A percentile compares a stretch with the other conserved stretches of the same genome.
These are phyloP conservation scores for Eutreptiella sp. DNA, from an alignment of 208 protist genomes.

Conservation along the genomic window DNA sequence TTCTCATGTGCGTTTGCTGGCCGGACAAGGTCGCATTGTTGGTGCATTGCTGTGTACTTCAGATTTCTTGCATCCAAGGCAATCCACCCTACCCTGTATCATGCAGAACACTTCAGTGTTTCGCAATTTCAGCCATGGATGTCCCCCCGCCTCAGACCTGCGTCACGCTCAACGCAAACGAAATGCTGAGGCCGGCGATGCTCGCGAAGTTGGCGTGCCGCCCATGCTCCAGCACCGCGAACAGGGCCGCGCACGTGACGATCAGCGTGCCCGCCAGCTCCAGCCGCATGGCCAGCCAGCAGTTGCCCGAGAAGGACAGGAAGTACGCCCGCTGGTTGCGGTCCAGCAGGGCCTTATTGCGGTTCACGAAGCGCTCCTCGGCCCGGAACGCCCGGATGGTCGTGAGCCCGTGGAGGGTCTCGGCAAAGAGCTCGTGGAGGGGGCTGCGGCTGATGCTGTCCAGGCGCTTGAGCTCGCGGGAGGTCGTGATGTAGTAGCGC, in stretches of 20 bases:
- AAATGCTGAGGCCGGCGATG: too few species aligned
- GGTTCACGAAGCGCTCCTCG: not conserved
- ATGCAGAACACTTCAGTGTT: too few species aligned
- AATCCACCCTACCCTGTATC: too few species aligned
- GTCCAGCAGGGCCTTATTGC: conserved; percentile 13
- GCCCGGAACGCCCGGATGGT: conserved; percentile 48
- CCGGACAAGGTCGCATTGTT: too few species aligned
- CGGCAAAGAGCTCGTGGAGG: conserved; percentile 53
- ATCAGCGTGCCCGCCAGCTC: conserved; percentile 42
- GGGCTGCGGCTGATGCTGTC: conserved; percentile 64
- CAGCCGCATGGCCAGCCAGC: conserved; percentile 46
- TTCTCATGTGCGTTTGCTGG: too few species aligned
- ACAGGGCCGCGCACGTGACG: conserved; percentile 32
- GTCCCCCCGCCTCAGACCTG: too few species aligned
- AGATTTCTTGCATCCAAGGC: too few species aligned
- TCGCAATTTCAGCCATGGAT: too few species aligned
- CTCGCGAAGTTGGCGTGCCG: too few species aligned
- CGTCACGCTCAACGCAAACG: too few species aligned
- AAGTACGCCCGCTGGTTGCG: conserved; percentile 25
- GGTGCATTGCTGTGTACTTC: too few species aligned
- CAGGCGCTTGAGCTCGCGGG: conserved; percentile 72
- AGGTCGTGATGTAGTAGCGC: conserved; percentile 50
- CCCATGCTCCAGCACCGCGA: conserved; percentile 28
- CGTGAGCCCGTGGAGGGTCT: conserved; percentile 48
- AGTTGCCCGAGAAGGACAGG: conserved; percentile 20